Conservation (phyloP, 805 yeast genomes). For the Yarrowia osloensis region DNA sequence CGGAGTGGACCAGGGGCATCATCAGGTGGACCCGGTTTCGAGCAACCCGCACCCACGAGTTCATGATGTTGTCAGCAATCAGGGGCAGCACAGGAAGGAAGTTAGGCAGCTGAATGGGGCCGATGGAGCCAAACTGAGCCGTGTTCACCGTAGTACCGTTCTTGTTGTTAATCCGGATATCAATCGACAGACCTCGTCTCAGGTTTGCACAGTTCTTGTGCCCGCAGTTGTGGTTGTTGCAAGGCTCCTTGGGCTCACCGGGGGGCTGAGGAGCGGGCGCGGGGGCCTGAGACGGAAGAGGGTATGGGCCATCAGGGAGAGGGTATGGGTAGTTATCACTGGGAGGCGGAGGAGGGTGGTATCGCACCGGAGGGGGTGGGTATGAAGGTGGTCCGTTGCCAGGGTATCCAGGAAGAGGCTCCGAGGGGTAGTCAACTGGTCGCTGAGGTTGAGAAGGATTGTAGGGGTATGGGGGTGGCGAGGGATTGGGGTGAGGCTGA, state of each 20-base stretch:
- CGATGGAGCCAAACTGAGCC: slow-evolving; percentile 6
- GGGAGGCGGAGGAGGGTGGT: slow-evolving; percentile 22
- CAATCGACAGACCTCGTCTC: slow-evolving; percentile 24
- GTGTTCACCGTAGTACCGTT: neutral
- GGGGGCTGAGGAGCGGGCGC: neutral
- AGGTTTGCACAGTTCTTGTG: neutral
- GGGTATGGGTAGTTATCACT: slow-evolving; percentile 13
- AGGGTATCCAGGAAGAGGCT: slow-evolving; percentile 23
- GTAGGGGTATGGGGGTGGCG: slow-evolving; percentile 6
- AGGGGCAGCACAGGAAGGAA: slow-evolving; percentile 23
- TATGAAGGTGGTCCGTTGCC: slow-evolving; percentile 1
- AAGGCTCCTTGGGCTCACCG: slow-evolving; percentile 6
- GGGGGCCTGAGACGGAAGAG: slow-evolving; percentile 1
- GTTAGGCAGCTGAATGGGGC: neutral
- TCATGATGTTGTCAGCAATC: slow-evolving; percentile 27
- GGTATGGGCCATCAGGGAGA: slow-evolving; percentile 6
- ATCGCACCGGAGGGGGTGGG: slow-evolving; percentile 15
- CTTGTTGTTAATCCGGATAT: slow-evolving; percentile 17
- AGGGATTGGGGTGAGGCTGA: neutral
- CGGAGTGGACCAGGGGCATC: slow-evolving; percentile 27
- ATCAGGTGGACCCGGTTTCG: slow-evolving; percentile 13
- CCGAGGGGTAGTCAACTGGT: slow-evolving; percentile 12
- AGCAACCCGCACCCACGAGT: slow-evolving; percentile 22
- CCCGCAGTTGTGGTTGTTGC: slow-evolving; percentile 16
- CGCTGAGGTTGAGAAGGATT: slow-evolving; percentile 11